A percentile compares a stretch with the other conserved stretches of the same genome.
Evolutionary conservation across 139 green algal genomes (phyloP).

Genomic region (Chlamydomonas urium): DNA sequence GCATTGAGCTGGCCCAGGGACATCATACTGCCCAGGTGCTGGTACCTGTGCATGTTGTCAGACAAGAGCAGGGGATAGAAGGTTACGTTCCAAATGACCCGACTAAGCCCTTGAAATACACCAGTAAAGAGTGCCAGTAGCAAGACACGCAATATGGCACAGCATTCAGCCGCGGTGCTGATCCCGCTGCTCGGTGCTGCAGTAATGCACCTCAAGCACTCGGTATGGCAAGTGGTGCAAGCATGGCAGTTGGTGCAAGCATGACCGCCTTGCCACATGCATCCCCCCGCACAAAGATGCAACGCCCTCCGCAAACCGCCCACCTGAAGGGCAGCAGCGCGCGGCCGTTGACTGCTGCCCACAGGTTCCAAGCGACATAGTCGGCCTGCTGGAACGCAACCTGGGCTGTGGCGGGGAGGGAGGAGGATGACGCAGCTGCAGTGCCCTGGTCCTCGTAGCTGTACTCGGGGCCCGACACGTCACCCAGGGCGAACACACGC

Average conservation of each 20-base stretch:
- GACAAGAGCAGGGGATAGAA: not conserved
- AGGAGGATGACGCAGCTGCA: not conserved
- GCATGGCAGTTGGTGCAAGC: too few species aligned
- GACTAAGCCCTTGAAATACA: too few species aligned
- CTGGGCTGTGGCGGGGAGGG: constrained; percentile 73
- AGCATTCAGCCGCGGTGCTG: too few species aligned
- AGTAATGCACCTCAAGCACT: too few species aligned
- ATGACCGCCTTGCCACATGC: too few species aligned
- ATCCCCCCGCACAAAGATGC: too few species aligned
- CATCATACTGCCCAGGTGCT: constrained; percentile 98
- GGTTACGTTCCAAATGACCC: not conserved
- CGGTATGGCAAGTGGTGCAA: too few species aligned
- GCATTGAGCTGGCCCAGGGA: constrained; percentile 71
- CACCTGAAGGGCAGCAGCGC: constrained; percentile 86
- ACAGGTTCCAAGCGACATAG: constrained; percentile 98
- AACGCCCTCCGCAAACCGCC: too few species aligned
- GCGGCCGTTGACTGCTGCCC: constrained; percentile 82
- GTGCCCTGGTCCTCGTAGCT: constrained; percentile 2
- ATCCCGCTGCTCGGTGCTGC: too few species aligned
- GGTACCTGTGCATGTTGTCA: constrained; percentile 58
- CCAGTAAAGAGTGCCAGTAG: too few species aligned
- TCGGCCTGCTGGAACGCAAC: constrained; percentile 98
- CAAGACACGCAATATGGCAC: too few species aligned
- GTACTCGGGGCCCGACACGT: constrained; percentile 51
- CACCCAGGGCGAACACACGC: constrained; percentile 90